A percentile compares a stretch with the other conserved stretches of the same genome.
Evolutionary conservation across 73 alveolate genomes (phyloP).

Genomic region (Stentor roeselii): DNA sequence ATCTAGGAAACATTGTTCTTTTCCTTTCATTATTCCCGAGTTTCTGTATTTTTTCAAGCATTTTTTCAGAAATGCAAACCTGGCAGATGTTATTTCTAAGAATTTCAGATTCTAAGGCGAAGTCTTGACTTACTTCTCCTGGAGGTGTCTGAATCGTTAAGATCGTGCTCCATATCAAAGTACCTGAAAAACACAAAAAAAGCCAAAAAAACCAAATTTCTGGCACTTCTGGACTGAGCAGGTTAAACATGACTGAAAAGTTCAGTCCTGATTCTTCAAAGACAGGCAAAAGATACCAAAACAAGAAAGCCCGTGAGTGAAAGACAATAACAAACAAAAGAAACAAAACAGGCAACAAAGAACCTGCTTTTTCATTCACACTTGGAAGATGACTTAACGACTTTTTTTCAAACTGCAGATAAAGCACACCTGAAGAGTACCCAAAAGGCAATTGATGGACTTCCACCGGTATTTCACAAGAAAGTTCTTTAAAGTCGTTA

Average conservation of each 20-base stretch:
- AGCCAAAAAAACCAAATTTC: background rate
- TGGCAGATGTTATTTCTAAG: background rate
- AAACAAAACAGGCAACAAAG: background rate
- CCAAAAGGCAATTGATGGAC: constrained; percentile 14
- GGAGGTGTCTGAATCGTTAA: constrained; percentile 8
- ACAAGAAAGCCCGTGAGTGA: background rate
- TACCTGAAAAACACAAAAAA: background rate
- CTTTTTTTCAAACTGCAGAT: constrained; percentile 22
- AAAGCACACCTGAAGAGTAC: background rate
- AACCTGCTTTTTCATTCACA: background rate
- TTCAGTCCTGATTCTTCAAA: background rate
- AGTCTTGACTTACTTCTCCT: constrained; percentile 1
- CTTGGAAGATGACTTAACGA: background rate
- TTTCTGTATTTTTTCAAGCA: constrained; percentile 5
- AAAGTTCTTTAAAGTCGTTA: too few relatives aligned
- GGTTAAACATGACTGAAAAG: background rate
- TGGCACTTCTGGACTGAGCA: background rate
- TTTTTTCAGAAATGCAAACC: background rate
- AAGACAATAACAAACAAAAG: background rate
- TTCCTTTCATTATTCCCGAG: constrained; percentile 11
- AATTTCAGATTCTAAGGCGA: background rate
- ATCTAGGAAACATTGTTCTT: constrained; percentile 23
- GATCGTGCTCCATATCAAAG: background rate
- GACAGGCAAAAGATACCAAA: constrained; percentile 14
- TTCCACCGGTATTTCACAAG: constrained; percentile 11